Percentiles rank a stretch among this genome's conserved stretches.
phyloP scores from a whole-genome alignment of 2,329 filamentous ascomycete genomes.

The Hypomyces rosellus region DNA sequence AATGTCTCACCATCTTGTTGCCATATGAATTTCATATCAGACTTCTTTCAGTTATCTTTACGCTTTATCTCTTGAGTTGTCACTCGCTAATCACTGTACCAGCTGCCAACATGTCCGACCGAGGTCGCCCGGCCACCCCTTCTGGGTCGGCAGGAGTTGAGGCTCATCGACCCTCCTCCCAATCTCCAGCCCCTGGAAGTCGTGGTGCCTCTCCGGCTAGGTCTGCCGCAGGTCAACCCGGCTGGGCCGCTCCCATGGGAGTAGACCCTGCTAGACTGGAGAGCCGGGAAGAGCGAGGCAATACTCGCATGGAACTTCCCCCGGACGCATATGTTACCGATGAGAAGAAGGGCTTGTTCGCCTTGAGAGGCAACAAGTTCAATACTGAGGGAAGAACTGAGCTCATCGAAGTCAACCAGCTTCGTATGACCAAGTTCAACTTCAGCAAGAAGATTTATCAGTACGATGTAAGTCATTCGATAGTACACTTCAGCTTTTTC shows the following conservation, averaged over 20 bases:
- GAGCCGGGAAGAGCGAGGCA: conserved; percentile 25
- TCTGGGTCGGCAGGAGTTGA: conserved; percentile 6
- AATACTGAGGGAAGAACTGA: conserved; percentile 53
- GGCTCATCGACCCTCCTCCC: background rate
- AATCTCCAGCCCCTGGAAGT: conserved; percentile 7
- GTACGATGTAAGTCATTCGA: conserved; percentile 64
- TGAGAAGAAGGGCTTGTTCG: conserved; percentile 28
- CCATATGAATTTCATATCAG: no score
- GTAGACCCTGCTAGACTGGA: conserved; percentile 38
- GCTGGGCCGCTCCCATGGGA: conserved; percentile 29
- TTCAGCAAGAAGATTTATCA: conserved; percentile 63
- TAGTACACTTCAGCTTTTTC: background rate
- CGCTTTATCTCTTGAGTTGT: background rate
- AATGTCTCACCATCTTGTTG: no score
- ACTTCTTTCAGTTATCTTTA: background rate
- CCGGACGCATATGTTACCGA: conserved; percentile 46
- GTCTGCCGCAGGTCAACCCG: conserved; percentile 14
- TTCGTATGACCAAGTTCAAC: conserved; percentile 53
- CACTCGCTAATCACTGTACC: background rate
- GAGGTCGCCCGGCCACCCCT: conserved; percentile 22
- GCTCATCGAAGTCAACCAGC: conserved; percentile 64
- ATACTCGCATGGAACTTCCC: conserved; percentile 50
- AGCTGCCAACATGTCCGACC: conserved; percentile 26
- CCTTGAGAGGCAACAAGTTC: conserved; percentile 34
- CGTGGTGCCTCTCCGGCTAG: conserved; percentile 14